These are phyloP conservation scores for Myriangium duriaei DNA, from an alignment of 2,329 filamentous ascomycete genomes.

Conservation along the genomic window DNA sequence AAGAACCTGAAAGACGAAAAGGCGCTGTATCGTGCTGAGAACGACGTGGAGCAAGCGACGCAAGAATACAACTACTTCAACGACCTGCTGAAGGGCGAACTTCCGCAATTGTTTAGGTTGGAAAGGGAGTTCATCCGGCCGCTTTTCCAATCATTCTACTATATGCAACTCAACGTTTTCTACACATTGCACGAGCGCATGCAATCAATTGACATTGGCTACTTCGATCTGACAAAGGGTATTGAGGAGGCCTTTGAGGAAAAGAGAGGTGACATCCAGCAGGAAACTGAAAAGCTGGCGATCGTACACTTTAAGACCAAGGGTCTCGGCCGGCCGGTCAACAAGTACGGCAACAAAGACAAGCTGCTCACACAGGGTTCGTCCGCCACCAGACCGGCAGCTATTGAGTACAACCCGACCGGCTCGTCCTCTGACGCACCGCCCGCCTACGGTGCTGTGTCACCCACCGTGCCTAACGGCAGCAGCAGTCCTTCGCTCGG, in stretches of 20 bases:
- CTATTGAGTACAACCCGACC: slow-evolving; percentile 7
- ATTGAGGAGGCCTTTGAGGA: slow-evolving; percentile 82
- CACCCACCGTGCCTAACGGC: slow-evolving; percentile 11
- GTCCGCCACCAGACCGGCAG: slow-evolving; percentile 5
- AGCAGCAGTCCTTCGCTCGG: slow-evolving; percentile 9
- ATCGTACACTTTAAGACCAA: slow-evolving; percentile 90
- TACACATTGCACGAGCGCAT: slow-evolving; percentile 97
- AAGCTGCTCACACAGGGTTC: slow-evolving; percentile 16
- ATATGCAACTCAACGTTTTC: slow-evolving; percentile 99
- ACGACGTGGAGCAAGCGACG: slow-evolving; percentile 77
- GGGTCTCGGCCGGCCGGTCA: slow-evolving; percentile 25
- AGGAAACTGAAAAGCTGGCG: slow-evolving; percentile 66
- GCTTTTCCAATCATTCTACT: slow-evolving; percentile 97
- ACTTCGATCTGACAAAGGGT: slow-evolving; percentile 85
- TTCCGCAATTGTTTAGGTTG: slow-evolving; percentile 79
- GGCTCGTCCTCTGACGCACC: slow-evolving; percentile 18
- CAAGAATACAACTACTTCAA: slow-evolving; percentile 98
- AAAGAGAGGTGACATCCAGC: slow-evolving; percentile 80
- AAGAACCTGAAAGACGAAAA: slow-evolving; percentile 95
- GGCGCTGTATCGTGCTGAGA: slow-evolving; percentile 89
- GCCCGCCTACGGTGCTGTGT: slow-evolving; percentile 15
- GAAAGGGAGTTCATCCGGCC: slow-evolving; percentile 93
- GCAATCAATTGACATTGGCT: slow-evolving; percentile 93
- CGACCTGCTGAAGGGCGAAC: slow-evolving; percentile 86
- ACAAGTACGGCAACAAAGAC: slow-evolving; percentile 23